These are phyloP conservation scores for Alternaria infectoria DNA, from an alignment of 2,329 filamentous ascomycete genomes.

Conservation along the genomic window DNA sequence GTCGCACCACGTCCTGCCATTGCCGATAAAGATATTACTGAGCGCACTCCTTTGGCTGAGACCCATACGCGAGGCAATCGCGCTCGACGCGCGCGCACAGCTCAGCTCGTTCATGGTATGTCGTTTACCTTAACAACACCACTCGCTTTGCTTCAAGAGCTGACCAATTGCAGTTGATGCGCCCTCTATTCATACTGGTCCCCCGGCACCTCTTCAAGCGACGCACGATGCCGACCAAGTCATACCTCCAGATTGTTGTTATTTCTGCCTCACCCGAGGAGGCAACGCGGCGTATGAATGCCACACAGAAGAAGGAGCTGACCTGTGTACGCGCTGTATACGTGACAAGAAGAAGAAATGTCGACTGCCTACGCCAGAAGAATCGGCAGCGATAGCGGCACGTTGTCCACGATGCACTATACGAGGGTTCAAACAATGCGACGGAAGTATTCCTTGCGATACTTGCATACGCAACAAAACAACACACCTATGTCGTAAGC, in stretches of 20 bases:
- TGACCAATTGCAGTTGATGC: neutral
- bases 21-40: neutral
- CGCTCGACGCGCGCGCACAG: neutral
- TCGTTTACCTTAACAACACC: neutral
- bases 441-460: constrained; percentile 11
- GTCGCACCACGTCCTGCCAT: neutral
- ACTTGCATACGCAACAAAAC: constrained; percentile 15
- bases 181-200: neutral
- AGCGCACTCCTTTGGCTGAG: neutral
- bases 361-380: constrained; percentile 13
- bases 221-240: neutral
- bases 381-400: constrained; percentile 12
- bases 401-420: constrained; percentile 22
- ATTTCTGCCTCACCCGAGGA: constrained; percentile 19
- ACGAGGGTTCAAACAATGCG: constrained; percentile 19
- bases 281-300: constrained; percentile 24
- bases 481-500: neutral
- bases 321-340: constrained; percentile 10
- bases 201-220: neutral
- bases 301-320: constrained; percentile 8
- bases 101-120: neutral
- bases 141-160: neutral
- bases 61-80: neutral
- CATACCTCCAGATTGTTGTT: constrained; percentile 17
- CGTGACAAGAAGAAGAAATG: constrained; percentile 14